Base-by-base conservation (phyloP, 176 grass and related monocot species). In the Metroxylon sagu region DNA sequence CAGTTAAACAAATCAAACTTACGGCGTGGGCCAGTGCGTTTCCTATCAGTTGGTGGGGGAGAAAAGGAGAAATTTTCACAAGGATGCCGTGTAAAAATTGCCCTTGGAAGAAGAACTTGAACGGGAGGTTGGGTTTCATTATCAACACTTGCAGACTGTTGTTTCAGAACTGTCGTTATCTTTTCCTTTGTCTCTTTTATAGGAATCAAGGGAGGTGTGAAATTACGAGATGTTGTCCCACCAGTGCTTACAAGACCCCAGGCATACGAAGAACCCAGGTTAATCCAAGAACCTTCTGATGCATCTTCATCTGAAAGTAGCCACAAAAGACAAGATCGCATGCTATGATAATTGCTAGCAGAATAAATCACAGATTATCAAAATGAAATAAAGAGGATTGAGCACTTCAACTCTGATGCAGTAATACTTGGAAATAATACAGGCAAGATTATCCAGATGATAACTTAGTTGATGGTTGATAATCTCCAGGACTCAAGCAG, bases 1-100 rank as follows among this genome's bases (percentile, higher is more conserved):
- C 21, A 23, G 21, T 23, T 27, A 29, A 60, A 18, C 15, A 61
- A 19, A 27, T 5, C 77, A 68, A 70, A 83, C 94, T 89, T 83
- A 98, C 94, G 84, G 7, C 94, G 84, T 71, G 94, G 88, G 56
- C 94, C 94, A 80, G 76, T 98, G 67, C 79, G 94, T 71, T 88
- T 98, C 62, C 74, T 82, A 74, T 90, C 77, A 52, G 48, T 59
- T 67, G 94, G 84, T 70, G 85, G 94, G 81, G 94, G 76, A 66
- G 82, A 66, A 77, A 79, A 85, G 69, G 88, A 82, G 67, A 98
- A 93, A 72, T 77, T 93, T 77, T 82, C 85, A 81, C 94, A 98
- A 74, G 94, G 85, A 85, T 98, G 88, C 26, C 73, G 77, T 52
- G 72, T 69, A 54, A 85, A 55, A 70, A 26, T 51, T 49, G 69